Conservation (phyloP, 345 rosid genomes). For the Erysimum cheiranthoides region DNA sequence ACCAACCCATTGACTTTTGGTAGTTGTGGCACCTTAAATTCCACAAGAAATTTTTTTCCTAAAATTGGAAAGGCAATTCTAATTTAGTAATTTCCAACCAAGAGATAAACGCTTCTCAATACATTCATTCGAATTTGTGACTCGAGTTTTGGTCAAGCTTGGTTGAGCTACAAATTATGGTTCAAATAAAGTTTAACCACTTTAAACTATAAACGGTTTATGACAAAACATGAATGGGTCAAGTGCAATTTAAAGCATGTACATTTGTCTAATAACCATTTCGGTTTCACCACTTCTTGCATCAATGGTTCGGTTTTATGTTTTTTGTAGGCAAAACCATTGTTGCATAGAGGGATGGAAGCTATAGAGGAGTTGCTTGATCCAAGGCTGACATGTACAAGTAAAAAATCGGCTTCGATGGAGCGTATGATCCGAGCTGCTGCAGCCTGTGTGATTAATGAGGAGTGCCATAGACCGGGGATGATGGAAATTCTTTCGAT, state of each 20-base stretch:
- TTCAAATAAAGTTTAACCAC: neutral
- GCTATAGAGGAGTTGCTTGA: conserved; percentile 73
- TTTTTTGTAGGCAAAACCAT: conserved; percentile 74
- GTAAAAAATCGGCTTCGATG: conserved; percentile 53
- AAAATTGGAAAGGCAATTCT: conserved; percentile 14
- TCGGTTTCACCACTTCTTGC: neutral
- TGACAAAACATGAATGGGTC: neutral
- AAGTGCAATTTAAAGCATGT: conserved; percentile 15
- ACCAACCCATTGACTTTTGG: conserved; percentile 47
- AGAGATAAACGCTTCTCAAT: neutral
- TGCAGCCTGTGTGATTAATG: conserved; percentile 66
- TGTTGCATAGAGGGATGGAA: conserved; percentile 66
- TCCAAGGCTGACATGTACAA: conserved; percentile 53
- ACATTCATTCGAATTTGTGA: neutral
- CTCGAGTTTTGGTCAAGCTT: conserved; percentile 12
- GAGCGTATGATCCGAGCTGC: conserved; percentile 77
- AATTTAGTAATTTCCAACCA: conserved; percentile 31
- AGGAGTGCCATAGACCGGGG: conserved; percentile 75
- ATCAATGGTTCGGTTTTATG: neutral
- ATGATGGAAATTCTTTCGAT: conserved; percentile 62
- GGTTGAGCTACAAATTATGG: conserved; percentile 24
- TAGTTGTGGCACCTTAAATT: conserved; percentile 37
- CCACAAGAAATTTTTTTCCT: conserved; percentile 21
- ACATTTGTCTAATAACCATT: neutral
- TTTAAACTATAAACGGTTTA: conserved; percentile 7